Conservation (phyloP, 2,329 filamentous ascomycete species). For the Leptoxyphium fumago region DNA sequence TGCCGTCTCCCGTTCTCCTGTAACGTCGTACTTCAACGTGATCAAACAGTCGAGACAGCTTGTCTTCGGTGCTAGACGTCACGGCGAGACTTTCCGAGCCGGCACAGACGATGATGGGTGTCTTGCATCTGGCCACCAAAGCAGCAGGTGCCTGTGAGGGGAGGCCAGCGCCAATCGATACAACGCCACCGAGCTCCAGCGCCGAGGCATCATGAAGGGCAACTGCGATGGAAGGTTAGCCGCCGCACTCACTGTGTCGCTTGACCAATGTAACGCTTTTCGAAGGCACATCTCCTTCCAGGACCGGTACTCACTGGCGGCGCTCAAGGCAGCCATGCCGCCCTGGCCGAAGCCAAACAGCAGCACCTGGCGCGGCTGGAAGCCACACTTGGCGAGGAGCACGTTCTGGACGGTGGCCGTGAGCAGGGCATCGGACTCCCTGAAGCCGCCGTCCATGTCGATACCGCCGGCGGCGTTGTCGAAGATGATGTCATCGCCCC, state of each 20-base stretch:
- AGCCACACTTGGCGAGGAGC: conserved; percentile 35
- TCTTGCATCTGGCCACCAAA: conserved; percentile 39
- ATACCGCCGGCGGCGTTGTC: conserved; percentile 37
- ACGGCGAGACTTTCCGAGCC: conserved; percentile 38
- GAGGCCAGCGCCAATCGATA: conserved; percentile 48
- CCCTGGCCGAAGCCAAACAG: conserved; percentile 44
- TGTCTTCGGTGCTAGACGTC: conserved; percentile 47
- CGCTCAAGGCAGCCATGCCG: conserved; percentile 38
- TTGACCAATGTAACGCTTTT: too few species aligned
- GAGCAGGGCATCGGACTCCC: conserved; percentile 26
- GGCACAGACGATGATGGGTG: conserved; percentile 48
- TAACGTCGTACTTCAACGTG: conserved; percentile 55
- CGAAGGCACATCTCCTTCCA: too few species aligned
- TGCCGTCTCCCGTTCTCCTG: conserved; percentile 56
- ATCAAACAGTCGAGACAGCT: conserved; percentile 38
- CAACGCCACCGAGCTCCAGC: conserved; percentile 40
- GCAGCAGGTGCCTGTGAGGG: conserved; percentile 32
- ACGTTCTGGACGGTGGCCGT: conserved; percentile 29
- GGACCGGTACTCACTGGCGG: conserved; percentile 20
- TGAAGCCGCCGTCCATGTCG: conserved; percentile 41
- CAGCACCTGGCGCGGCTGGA: conserved; percentile 33
- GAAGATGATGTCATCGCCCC: conserved; percentile 45
- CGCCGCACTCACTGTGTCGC: too few species aligned
- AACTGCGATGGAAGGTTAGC: conserved; percentile 3
- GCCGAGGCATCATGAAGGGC: conserved; percentile 6